Evolutionary conservation across 2,329 filamentous ascomycete species (phyloP).

Genomic region (Colletotrichum paranaense): DNA sequence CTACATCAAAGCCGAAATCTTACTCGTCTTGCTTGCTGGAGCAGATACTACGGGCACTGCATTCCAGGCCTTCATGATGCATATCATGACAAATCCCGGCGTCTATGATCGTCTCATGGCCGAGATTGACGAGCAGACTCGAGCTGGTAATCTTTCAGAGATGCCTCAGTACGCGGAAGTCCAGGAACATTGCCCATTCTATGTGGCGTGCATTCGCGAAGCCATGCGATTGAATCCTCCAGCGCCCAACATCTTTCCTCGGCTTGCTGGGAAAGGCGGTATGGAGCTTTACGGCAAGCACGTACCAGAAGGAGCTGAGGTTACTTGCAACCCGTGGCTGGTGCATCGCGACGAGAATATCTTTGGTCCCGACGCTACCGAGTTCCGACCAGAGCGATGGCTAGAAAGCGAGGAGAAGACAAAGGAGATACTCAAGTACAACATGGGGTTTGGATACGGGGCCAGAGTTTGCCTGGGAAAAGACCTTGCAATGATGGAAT

Average conservation of each 20-base stretch:
- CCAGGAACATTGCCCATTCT: conserved; percentile 55
- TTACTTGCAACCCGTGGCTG: conserved; percentile 47
- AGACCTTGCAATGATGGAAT: conserved; percentile 64
- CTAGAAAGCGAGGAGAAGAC: conserved; percentile 50
- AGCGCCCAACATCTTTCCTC: conserved; percentile 62
- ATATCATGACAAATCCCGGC: conserved; percentile 49
- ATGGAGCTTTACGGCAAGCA: conserved; percentile 45
- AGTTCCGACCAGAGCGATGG: conserved; percentile 63
- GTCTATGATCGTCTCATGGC: conserved; percentile 59
- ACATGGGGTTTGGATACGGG: conserved; percentile 62
- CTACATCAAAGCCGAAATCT: conserved; percentile 64
- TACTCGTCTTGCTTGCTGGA: conserved; percentile 62
- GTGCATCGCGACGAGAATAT: conserved; percentile 56
- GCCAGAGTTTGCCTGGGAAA: conserved; percentile 58
- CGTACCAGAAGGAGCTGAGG: conserved; percentile 51
- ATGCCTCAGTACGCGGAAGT: conserved; percentile 56
- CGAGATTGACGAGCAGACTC: conserved; percentile 54
- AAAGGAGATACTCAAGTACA: conserved; percentile 58
- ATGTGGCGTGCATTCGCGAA: conserved; percentile 62
- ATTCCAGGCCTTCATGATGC: conserved; percentile 59
- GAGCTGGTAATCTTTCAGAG: conserved; percentile 44
- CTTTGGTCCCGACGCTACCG: conserved; percentile 53
- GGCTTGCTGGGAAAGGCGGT: conserved; percentile 48
- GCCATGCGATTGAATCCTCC: conserved; percentile 61
- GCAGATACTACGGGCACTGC: conserved; percentile 64